Conservation (phyloP, 768 basidiomycete genomes). For the Xerocomus potaroensis region DNA sequence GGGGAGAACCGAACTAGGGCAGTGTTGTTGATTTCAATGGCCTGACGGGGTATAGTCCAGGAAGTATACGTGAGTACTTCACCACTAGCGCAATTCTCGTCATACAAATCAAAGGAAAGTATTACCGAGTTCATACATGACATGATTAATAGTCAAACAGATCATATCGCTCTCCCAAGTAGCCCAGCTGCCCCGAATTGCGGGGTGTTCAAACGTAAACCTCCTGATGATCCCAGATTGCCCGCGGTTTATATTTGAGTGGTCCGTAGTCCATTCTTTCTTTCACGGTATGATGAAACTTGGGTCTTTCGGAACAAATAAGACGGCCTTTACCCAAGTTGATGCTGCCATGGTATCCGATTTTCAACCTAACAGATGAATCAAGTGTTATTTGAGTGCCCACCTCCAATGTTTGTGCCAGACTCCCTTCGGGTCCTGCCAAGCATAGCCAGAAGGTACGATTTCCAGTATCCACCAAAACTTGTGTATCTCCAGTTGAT, state of each 20-base stretch:
- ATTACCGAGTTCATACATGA: too few species aligned
- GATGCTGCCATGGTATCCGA: constrained; percentile 14
- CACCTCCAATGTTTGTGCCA: constrained; percentile 59
- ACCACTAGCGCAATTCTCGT: too few species aligned
- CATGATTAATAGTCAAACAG: background rate
- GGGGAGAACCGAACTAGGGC: too few species aligned
- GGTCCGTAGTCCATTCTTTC: constrained; percentile 45
- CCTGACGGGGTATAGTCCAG: too few species aligned
- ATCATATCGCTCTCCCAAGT: background rate
- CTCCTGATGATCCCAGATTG: constrained; percentile 44
- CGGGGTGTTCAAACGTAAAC: constrained; percentile 40
- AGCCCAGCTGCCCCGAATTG: background rate
- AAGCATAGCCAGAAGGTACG: constrained; percentile 47
- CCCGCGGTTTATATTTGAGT: constrained; percentile 56
- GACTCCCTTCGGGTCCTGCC: constrained; percentile 50
- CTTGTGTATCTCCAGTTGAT: constrained; percentile 40
- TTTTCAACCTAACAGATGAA: constrained; percentile 1
- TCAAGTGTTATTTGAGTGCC: constrained; percentile 20
- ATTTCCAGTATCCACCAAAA: constrained; percentile 76
- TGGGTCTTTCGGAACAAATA: constrained; percentile 43
- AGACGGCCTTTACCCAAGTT: constrained; percentile 56
- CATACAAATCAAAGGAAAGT: too few species aligned
- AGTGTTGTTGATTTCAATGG: too few species aligned
- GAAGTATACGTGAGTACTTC: too few species aligned
- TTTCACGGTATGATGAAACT: constrained; percentile 63